These are phyloP conservation scores for Venustampulla echinocandica DNA, from an alignment of 495 filamentous ascomycete genomes.

Conservation along the genomic window DNA sequence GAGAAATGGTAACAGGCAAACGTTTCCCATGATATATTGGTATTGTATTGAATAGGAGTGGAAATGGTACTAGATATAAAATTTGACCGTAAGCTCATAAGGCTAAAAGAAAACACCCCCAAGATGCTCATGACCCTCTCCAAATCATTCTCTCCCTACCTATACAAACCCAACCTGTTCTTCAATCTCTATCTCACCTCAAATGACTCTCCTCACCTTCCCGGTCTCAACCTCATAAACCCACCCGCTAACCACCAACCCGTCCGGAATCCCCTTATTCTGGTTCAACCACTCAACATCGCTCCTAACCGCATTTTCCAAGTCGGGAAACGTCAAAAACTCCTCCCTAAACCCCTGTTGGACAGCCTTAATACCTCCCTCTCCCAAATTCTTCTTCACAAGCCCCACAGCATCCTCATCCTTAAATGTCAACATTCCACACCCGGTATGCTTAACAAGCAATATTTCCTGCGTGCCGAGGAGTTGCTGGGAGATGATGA, in stretches of 20 bases:
- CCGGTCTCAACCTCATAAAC: conserved; percentile 76
- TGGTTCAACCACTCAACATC: conserved; percentile 58
- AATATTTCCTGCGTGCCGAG: conserved; percentile 54
- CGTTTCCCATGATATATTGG: too few species aligned
- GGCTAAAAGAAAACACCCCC: too few species aligned
- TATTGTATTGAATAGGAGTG: too few species aligned
- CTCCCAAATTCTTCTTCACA: conserved; percentile 50
- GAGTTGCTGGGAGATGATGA: conserved; percentile 75
- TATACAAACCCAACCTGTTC: too few species aligned
- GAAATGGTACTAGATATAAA: too few species aligned
- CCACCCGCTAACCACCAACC: conserved; percentile 60
- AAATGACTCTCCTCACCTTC: conserved; percentile 45
- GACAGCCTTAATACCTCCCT: conserved; percentile 33
- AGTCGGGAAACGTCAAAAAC: conserved; percentile 57
- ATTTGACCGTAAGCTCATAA: too few species aligned
- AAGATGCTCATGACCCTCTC: too few species aligned
- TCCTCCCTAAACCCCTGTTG: conserved; percentile 31
- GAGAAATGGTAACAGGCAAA: too few species aligned
- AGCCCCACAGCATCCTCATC: conserved; percentile 52
- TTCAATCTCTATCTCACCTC: too few species aligned
- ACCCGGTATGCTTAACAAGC: conserved; percentile 71
- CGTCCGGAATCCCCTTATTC: conserved; percentile 47
- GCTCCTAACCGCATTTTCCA: conserved; percentile 54
- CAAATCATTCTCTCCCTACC: too few species aligned
- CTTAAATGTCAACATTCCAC: conserved; percentile 74